A percentile compares a stretch with the other conserved stretches of the same genome.
These are phyloP conservation scores for Solanum pinnatisectum DNA, from an alignment of 257 asterid genomes.

Conservation along the genomic window DNA sequence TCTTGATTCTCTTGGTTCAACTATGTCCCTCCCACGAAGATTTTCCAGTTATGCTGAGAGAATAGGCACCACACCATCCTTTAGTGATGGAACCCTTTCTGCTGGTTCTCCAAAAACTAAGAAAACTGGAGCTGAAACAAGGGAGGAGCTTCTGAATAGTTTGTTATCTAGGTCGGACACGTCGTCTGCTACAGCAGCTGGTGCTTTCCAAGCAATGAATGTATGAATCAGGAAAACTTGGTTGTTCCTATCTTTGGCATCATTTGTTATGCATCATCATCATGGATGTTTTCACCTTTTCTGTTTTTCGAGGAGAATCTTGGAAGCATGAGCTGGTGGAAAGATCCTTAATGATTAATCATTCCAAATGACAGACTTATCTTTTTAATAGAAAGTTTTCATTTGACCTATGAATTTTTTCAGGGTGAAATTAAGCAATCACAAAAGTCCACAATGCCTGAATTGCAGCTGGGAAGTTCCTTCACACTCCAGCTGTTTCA, in stretches of 20 bases:
- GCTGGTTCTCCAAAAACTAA: conserved; percentile 73
- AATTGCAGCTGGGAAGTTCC: conserved; percentile 63
- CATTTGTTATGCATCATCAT: neutral
- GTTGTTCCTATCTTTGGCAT: neutral
- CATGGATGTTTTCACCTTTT: neutral
- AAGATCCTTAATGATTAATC: neutral
- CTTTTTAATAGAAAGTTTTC: neutral
- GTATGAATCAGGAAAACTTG: conserved; percentile 30
- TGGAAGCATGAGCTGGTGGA: neutral
- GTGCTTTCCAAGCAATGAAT: conserved; percentile 35
- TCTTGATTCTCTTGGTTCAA: conserved; percentile 49
- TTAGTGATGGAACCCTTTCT: conserved; percentile 46
- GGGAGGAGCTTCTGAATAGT: conserved; percentile 69
- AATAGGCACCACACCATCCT: conserved; percentile 64
- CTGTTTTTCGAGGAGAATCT: neutral
- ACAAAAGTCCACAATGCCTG: conserved; percentile 32
- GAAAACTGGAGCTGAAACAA: conserved; percentile 83
- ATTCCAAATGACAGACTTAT: neutral
- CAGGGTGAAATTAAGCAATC: conserved; percentile 57
- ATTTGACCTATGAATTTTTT: conserved; percentile 3
- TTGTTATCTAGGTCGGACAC: conserved; percentile 59
- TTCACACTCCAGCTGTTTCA: conserved; percentile 92
- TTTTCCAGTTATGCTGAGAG: conserved; percentile 92
- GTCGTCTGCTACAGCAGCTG: conserved; percentile 37
- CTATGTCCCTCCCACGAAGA: conserved; percentile 54